Percentiles rank a stretch among this genome's conserved stretches.
Conservation (phyloP, 192 early-diverging fungal genomes). For the Entomortierella chlamydospora region DNA sequence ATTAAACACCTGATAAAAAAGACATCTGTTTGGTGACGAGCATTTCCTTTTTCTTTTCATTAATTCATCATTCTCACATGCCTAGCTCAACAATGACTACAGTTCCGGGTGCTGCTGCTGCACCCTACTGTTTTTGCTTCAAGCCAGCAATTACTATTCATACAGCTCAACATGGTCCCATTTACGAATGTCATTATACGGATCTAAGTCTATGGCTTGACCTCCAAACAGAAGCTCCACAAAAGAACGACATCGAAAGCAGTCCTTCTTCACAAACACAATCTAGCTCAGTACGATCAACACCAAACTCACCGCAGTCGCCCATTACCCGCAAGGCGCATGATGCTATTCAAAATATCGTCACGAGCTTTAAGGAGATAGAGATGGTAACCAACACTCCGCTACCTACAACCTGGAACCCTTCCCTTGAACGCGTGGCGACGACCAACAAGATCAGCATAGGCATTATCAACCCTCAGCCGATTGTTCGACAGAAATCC, state of each 20-base stretch:
- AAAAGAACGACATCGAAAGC: not conserved
- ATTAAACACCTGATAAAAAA: not conserved
- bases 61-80: not conserved
- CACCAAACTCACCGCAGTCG: not conserved
- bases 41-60: not conserved
- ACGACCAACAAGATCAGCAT: not conserved
- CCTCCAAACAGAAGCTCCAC: not conserved
- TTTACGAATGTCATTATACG: conserved; percentile 32
- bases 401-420: not conserved
- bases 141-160: conserved; percentile 8
- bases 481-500: not conserved
- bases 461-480: not conserved
- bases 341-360: not conserved
- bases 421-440: not conserved
- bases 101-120: not conserved
- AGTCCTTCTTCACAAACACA: not conserved
- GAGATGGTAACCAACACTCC: not conserved
- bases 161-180: conserved; percentile 6
- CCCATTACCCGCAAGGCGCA: not conserved
- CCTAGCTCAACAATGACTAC: not conserved
- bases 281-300: not conserved
- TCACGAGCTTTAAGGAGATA: not conserved
- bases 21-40: not conserved
- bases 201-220: conserved; percentile 10
- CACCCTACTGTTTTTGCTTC: conserved; percentile 29